phyloP scores from a whole-genome alignment of 2,329 filamentous ascomycete genomes.

The Neoascochyta sp. region DNA sequence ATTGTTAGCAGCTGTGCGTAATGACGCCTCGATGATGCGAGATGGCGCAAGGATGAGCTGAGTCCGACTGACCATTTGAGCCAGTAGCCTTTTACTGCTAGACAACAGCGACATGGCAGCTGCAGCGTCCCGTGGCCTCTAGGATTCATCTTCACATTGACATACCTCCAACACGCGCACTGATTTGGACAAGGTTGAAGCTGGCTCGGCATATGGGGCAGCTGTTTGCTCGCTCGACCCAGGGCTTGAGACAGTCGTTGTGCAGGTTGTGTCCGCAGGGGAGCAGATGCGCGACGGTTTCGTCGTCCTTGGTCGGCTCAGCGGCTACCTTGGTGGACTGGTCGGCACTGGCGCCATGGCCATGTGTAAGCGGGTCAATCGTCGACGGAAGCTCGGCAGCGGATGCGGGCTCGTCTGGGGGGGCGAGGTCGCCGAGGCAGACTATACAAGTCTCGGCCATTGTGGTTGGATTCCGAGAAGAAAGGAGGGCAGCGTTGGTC shows the following conservation, averaged over 20 bases:
- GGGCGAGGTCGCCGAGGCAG: slow-evolving; percentile 66
- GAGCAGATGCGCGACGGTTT: slow-evolving; percentile 58
- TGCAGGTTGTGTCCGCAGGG: slow-evolving; percentile 91
- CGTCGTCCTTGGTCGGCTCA: slow-evolving; percentile 44
- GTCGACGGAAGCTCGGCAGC: slow-evolving; percentile 24
- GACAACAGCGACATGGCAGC: slow-evolving; percentile 15
- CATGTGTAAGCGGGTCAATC: slow-evolving; percentile 26
- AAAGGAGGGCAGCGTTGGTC: slow-evolving; percentile 19
- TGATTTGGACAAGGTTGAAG: slow-evolving; percentile 87
- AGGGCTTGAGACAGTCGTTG: slow-evolving; percentile 86
- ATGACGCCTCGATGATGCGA: slow-evolving; percentile 6
- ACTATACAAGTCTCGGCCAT: slow-evolving; percentile 70
- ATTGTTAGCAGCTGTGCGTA: slow-evolving; percentile 11
- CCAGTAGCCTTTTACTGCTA: slow-evolving; percentile 17
- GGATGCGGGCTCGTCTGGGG: slow-evolving; percentile 47
- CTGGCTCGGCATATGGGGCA: slow-evolving; percentile 92
- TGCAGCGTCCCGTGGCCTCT: slow-evolving; percentile 14
- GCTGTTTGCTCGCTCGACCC: slow-evolving; percentile 95
- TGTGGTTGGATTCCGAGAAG: slow-evolving; percentile 17
- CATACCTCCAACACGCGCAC: slow-evolving; percentile 72
- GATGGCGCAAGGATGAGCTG: slow-evolving; percentile 16
- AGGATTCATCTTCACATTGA: too few relatives aligned
- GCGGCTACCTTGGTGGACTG: slow-evolving; percentile 14
- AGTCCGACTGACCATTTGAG: slow-evolving; percentile 32
- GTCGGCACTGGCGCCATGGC: slow-evolving; percentile 22